Evolutionary conservation across 139 green algal species (phyloP), one percentile per base, ranked within the genome.

Genomic region (Chlorella sorokiniana): DNA sequence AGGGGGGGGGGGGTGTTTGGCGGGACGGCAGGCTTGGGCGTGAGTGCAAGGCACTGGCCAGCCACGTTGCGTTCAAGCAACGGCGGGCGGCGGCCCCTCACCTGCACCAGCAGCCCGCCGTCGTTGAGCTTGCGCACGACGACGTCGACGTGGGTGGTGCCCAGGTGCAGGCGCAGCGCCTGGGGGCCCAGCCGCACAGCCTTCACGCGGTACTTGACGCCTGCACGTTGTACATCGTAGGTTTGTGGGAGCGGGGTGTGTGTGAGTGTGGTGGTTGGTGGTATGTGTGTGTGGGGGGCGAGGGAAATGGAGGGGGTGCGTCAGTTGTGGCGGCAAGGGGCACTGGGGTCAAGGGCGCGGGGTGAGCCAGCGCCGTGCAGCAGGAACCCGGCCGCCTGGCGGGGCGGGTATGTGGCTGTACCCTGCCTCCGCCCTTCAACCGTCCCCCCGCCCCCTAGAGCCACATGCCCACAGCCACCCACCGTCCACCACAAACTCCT

Each of bases 41-140:
- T 11, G 31, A 44, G 63, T 7, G 63, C 41, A 41, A 4, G 18
- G 31, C 31, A 65, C 8, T 18, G 33, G 18, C 18, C 11, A n/a
- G 11, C 11, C 33, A 72, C 2, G 31, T 3, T 48, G 61, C n/a
- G 27, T 10, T 33, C 61, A 68, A 38, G 11, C 61, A 68, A 10
- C 61, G 27, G 29, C 10, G 10, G 22, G 25, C 27, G 61, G 84
- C 25, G 69, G 27, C 37, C 35, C 31, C 88, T 10, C 81, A 91
- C 90, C 89, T 96, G 95, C 73, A 98, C 78, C 22, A 99, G 92
- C 72, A 97, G 90, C 10, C 96, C 96, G 0, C 96, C 96, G 83
- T 99, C 96, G 31, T 92, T 93, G 63, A 99, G 93, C 62, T 92
- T 93, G 69, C 95, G 91, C 40, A 90, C 92, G 37, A 92, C 87